Evolutionary conservation across 108 stramenopile genomes (phyloP).

Genomic region (Skeletonema costatum): DNA sequence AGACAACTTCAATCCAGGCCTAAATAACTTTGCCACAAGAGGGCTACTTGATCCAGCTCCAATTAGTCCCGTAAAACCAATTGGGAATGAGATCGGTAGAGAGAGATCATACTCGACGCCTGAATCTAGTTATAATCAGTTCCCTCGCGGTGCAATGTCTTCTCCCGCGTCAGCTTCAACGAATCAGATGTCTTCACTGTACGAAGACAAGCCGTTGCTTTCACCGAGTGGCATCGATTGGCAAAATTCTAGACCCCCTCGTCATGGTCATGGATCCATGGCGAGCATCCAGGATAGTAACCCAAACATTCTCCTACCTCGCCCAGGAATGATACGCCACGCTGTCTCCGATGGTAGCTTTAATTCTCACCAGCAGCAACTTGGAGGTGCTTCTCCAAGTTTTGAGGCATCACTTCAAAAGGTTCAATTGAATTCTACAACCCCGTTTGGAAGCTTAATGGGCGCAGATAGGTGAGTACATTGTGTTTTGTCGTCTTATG

Average conservation of each 20-base stretch:
- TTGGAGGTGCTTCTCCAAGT: constrained; percentile 11
- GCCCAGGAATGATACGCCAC: constrained; percentile 20
- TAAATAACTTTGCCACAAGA: neutral
- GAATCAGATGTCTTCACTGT: constrained; percentile 16
- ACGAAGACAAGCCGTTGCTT: constrained; percentile 35
- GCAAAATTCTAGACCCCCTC: constrained; percentile 47
- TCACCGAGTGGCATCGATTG: constrained; percentile 35
- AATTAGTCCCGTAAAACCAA: neutral
- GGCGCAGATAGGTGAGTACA: constrained; percentile 9
- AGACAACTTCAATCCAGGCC: neutral
- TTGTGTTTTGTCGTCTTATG: constrained; percentile 7
- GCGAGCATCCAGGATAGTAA: constrained; percentile 10
- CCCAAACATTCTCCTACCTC: constrained; percentile 17
- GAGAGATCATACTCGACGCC: constrained; percentile 48
- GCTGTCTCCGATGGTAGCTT: constrained; percentile 38
- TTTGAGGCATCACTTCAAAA: constrained; percentile 15
- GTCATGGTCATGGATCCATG: constrained; percentile 29
- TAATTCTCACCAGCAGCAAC: constrained; percentile 16
- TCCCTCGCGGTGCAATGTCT: constrained; percentile 24
- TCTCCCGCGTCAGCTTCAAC: constrained; percentile 25
- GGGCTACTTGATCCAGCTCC: neutral
- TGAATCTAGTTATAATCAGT: constrained; percentile 22
- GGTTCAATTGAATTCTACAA: constrained; percentile 9
- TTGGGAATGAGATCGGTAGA: constrained; percentile 3
- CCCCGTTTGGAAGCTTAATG: constrained; percentile 20